Conservation (phyloP, 352 stramenopile species). For the Phytophthora gonapodyides region DNA sequence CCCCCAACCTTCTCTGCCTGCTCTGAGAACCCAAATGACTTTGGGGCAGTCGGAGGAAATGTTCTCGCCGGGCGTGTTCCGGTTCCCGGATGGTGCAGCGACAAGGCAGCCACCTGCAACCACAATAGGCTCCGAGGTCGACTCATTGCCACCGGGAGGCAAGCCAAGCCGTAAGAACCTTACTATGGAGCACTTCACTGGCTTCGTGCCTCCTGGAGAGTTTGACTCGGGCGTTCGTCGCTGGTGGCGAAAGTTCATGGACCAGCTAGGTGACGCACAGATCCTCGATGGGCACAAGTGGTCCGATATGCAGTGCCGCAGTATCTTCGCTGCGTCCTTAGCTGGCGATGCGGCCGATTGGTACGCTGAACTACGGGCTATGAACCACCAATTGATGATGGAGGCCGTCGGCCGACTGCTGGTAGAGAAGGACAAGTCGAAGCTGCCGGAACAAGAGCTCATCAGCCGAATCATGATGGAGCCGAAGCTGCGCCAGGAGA, state of each 20-base stretch:
- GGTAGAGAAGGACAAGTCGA: not conserved
- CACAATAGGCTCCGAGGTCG: too few relatives aligned
- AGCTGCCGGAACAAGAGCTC: conserved; percentile 1
- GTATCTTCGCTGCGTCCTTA: not conserved
- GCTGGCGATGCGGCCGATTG: not conserved
- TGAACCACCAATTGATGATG: not conserved
- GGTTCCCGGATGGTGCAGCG: too few relatives aligned
- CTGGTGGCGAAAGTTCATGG: conserved; percentile 1
- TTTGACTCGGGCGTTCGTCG: not conserved
- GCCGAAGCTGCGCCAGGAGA: not conserved
- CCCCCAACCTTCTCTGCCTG: too few relatives aligned
- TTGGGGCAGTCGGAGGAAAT: too few relatives aligned
- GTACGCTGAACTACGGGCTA: not conserved
- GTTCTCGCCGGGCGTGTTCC: too few relatives aligned
- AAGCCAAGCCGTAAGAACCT: too few relatives aligned
- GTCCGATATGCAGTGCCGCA: not conserved
- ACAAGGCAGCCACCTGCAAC: too few relatives aligned
- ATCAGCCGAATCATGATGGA: too few relatives aligned
- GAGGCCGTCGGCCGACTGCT: too few relatives aligned
- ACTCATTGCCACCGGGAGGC: too few relatives aligned
- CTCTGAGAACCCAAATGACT: too few relatives aligned
- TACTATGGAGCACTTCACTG: not conserved
- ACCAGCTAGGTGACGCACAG: not conserved
- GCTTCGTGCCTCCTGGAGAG: not conserved
- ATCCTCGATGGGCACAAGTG: not conserved